These are phyloP conservation scores for Thozetella sp. DNA, from an alignment of 495 filamentous ascomycete genomes.

Conservation along the genomic window DNA sequence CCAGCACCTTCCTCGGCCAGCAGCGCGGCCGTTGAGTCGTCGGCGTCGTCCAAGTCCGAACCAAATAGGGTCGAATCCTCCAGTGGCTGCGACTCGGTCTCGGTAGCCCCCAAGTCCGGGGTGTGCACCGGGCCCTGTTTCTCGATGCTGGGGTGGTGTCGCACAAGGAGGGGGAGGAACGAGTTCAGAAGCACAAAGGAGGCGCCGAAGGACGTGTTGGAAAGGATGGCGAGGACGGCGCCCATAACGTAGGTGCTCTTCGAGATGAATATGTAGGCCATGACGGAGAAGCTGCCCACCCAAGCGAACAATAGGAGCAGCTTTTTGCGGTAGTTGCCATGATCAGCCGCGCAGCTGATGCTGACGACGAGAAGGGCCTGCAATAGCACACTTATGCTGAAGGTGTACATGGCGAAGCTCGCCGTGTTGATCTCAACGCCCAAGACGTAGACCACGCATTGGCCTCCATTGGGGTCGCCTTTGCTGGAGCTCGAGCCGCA, in stretches of 20 bases:
- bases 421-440: constrained; percentile 92
- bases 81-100: constrained; percentile 14
- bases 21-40: constrained; percentile 46
- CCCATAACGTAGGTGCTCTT: constrained; percentile 77
- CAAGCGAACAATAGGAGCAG: constrained; percentile 84
- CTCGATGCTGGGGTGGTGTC: constrained; percentile 66
- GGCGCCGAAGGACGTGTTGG: constrained; percentile 87
- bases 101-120: constrained; percentile 11
- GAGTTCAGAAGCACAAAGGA: constrained; percentile 87
- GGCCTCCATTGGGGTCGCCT: constrained; percentile 44
- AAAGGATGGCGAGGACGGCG: constrained; percentile 80
- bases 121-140: constrained; percentile 17
- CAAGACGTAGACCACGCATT: constrained; percentile 82
- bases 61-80: constrained; percentile 13
- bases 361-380: constrained; percentile 91
- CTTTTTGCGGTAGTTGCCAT: constrained; percentile 89
- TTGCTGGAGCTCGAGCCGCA: constrained; percentile 56
- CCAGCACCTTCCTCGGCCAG: constrained; percentile 31
- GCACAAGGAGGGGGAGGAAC: constrained; percentile 79
- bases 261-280: constrained; percentile 82
- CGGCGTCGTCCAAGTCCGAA: constrained; percentile 14
- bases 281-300: constrained; percentile 77
- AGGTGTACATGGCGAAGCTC: constrained; percentile 98
- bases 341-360: constrained; percentile 94
- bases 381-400: constrained; percentile 85